phyloP scores from a whole-genome alignment of 805 yeast species.

The Tetrapisispora pingtungensis region DNA sequence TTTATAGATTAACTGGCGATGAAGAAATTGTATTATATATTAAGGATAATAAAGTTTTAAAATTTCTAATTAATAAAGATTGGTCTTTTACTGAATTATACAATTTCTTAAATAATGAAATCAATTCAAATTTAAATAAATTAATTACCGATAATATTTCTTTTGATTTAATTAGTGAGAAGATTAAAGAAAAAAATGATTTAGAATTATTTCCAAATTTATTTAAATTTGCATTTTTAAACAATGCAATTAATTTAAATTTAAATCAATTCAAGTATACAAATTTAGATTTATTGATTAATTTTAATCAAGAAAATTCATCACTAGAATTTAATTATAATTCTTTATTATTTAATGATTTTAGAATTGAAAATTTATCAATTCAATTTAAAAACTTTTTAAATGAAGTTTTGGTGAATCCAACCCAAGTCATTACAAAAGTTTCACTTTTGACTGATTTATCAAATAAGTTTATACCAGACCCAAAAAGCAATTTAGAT shows the following conservation, averaged over 20 bases:
- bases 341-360: slow-evolving; percentile 58
- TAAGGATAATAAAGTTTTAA: slow-evolving; percentile 38
- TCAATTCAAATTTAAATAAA: slow-evolving; percentile 17
- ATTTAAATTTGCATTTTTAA: slow-evolving; percentile 39
- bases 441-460: slow-evolving; percentile 59
- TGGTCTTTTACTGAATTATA: slow-evolving; percentile 46
- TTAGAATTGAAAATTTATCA: slow-evolving; percentile 56
- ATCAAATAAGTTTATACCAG: slow-evolving; percentile 59
- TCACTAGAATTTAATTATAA: slow-evolving; percentile 40
- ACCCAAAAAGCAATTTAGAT: slow-evolving; percentile 77
- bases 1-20: slow-evolving; percentile 82
- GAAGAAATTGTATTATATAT: slow-evolving; percentile 79
- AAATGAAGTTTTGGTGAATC: slow-evolving; percentile 29
- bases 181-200: slow-evolving; percentile 39
- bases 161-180: slow-evolving; percentile 46
- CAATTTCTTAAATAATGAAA: slow-evolving; percentile 32
- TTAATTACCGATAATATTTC: slow-evolving; percentile 28
- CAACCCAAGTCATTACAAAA: slow-evolving; percentile 42
- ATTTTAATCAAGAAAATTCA: slow-evolving; percentile 6
- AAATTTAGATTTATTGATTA: slow-evolving; percentile 38
- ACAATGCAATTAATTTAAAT: slow-evolving; percentile 33
- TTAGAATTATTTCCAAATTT: slow-evolving; percentile 52
- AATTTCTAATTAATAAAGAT: slow-evolving; percentile 50
- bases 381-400: slow-evolving; percentile 62
- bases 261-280: slow-evolving; percentile 28